These are phyloP conservation scores for Nitzschia palea DNA, from an alignment of 108 stramenopile genomes.

Conservation along the genomic window DNA sequence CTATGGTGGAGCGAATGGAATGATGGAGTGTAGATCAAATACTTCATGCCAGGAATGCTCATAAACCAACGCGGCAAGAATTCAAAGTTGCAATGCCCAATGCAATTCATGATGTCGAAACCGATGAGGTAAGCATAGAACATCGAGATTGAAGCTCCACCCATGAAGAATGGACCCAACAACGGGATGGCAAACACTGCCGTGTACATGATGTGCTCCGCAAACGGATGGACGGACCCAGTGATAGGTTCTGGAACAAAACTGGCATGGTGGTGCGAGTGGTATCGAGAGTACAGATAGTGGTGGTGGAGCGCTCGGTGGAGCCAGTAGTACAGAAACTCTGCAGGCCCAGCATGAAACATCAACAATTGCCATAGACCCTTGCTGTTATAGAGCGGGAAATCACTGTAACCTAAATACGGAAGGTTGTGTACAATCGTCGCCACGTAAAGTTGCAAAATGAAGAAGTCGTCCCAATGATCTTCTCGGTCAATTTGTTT, in stretches of 20 bases:
- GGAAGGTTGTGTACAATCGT: slow-evolving; percentile 21
- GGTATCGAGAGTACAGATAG: slow-evolving; percentile 23
- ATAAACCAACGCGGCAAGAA: slow-evolving; percentile 26
- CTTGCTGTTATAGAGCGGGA: slow-evolving; percentile 14
- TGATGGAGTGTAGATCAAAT: slow-evolving; percentile 31
- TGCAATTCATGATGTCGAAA: slow-evolving; percentile 26
- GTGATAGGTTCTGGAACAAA: slow-evolving; percentile 31
- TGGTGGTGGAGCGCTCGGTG: slow-evolving; percentile 23
- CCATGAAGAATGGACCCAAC: slow-evolving; percentile 22
- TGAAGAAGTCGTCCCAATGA: slow-evolving; percentile 27
- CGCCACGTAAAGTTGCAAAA: slow-evolving; percentile 17
- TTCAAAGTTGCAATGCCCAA: slow-evolving; percentile 31
- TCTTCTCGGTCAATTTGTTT: slow-evolving; percentile 28
- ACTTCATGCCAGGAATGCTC: slow-evolving; percentile 32
- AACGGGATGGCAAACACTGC: slow-evolving; percentile 26
- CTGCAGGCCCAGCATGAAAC: slow-evolving; percentile 23
- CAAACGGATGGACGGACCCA: slow-evolving; percentile 27
- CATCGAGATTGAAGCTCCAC: slow-evolving; percentile 23
- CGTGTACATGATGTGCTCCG: slow-evolving; percentile 27
- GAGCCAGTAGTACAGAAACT: slow-evolving; percentile 27
- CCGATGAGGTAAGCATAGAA: slow-evolving; percentile 27
- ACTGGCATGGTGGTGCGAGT: slow-evolving; percentile 29
- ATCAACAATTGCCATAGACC: slow-evolving; percentile 19
- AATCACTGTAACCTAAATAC: slow-evolving; percentile 10
- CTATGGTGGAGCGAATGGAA: slow-evolving; percentile 25